Percentiles rank a stretch among this genome's conserved stretches.
Conservation (phyloP, 139 green algal genomes). For the Picochlorum costavermella region DNA sequence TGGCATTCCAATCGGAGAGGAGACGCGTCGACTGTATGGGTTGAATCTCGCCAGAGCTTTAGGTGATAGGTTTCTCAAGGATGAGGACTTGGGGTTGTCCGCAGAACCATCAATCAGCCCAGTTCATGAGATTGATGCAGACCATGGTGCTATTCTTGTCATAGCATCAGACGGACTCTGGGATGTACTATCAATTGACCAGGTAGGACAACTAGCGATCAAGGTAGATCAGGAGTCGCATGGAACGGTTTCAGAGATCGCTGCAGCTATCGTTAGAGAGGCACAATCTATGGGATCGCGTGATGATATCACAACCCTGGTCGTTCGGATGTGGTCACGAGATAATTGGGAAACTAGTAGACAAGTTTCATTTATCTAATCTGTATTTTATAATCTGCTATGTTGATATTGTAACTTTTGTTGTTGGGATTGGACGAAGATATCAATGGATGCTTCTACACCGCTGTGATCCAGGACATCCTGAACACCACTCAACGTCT, state of each 20-base stretch:
- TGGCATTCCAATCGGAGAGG: constrained; percentile 5
- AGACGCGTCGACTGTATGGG: constrained; percentile 55
- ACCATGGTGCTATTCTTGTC: constrained; percentile 28
- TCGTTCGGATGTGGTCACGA: constrained; percentile 25
- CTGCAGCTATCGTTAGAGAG: constrained; percentile 25
- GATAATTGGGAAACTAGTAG: constrained; percentile 17
- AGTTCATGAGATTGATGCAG: constrained; percentile 25
- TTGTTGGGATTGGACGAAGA: background rate
- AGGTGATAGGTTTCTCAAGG: constrained; percentile 66
- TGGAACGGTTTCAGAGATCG: constrained; percentile 18
- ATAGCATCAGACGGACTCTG: constrained; percentile 56
- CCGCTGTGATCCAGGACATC: no score
- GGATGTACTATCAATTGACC: constrained; percentile 36
- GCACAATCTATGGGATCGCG: constrained; percentile 29
- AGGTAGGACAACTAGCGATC: background rate
- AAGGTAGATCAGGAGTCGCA: constrained; percentile 17
- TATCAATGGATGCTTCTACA: no score
- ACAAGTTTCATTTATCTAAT: background rate
- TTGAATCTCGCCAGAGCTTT: constrained; percentile 64
- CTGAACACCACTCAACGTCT: no score
- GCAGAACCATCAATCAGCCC: constrained; percentile 40
- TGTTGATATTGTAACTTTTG: background rate
- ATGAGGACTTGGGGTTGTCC: constrained; percentile 58
- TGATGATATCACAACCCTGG: constrained; percentile 43
- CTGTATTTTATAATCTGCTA: constrained; percentile 4